Conservation (phyloP, 306 rosid genomes). For the Ziziphus jujuba region DNA sequence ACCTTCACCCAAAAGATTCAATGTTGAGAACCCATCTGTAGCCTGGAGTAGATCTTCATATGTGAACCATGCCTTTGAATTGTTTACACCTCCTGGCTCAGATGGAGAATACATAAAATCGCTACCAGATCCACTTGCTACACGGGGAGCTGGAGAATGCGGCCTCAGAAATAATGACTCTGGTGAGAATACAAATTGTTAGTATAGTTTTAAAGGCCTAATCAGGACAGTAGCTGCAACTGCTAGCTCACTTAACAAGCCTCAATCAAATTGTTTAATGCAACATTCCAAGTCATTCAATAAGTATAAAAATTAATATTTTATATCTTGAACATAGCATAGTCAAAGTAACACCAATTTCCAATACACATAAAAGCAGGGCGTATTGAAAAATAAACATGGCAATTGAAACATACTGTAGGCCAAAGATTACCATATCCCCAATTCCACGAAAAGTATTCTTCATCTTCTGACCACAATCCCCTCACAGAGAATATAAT, state of each 20-base stretch:
- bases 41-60: conserved; percentile 86
- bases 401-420: too few relatives aligned
- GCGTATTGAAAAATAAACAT: too few relatives aligned
- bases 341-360: too few relatives aligned
- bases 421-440: too few relatives aligned
- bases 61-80: conserved; percentile 73
- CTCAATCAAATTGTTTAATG: neutral
- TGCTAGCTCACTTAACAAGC: conserved; percentile 17
- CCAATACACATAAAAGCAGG: too few relatives aligned
- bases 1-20: conserved; percentile 90
- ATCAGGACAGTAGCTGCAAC: conserved; percentile 14
- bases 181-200: conserved; percentile 37
- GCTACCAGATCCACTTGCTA: conserved; percentile 55
- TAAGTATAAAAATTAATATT: neutral
- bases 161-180: conserved; percentile 74
- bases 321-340: too few relatives aligned
- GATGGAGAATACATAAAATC: conserved; percentile 63
- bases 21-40: conserved; percentile 65
- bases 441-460: too few relatives aligned
- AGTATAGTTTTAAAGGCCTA: conserved; percentile 17
- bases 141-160: conserved; percentile 53
- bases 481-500: neutral
- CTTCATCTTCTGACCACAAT: neutral
- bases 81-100: conserved; percentile 65
- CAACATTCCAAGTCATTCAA: conserved; percentile 8